Conservation (phyloP, 495 filamentous ascomycete genomes). For the Neurospora pannonica region DNA sequence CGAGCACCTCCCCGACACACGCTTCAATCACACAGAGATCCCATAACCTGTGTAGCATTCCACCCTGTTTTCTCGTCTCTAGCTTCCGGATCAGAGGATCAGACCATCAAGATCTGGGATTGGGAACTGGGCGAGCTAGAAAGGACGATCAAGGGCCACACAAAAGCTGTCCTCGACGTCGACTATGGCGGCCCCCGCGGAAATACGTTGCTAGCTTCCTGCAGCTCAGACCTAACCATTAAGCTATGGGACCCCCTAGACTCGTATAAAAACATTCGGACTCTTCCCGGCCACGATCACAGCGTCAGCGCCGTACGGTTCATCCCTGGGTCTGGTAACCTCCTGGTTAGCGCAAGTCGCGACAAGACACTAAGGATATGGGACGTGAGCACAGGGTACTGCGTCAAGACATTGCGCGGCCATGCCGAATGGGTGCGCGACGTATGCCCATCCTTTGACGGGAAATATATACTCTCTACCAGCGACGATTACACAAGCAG, state of each 20-base stretch:
- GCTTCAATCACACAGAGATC: slow-evolving; percentile 72
- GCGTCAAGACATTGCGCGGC: slow-evolving; percentile 72
- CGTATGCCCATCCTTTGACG: slow-evolving; percentile 73
- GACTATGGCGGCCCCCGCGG: slow-evolving; percentile 87
- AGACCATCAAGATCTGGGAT: slow-evolving; percentile 93
- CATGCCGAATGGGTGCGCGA: slow-evolving; percentile 89
- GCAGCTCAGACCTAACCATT: slow-evolving; percentile 84
- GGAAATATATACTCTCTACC: slow-evolving; percentile 69
- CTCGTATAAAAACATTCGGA: slow-evolving; percentile 93
- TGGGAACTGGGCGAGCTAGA: slow-evolving; percentile 95
- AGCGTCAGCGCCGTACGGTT: slow-evolving; percentile 81
- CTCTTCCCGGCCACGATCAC: slow-evolving; percentile 88
- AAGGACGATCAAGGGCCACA: slow-evolving; percentile 86
- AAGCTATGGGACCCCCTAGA: slow-evolving; percentile 94
- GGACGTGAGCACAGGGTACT: slow-evolving; percentile 91
- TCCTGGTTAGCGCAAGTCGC: slow-evolving; percentile 70
- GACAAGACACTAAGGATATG: slow-evolving; percentile 82
- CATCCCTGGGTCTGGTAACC: slow-evolving; percentile 68
- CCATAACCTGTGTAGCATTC: slow-evolving; percentile 85
- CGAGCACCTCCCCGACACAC: slow-evolving; percentile 69
- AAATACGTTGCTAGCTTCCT: slow-evolving; percentile 79
- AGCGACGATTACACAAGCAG: slow-evolving; percentile 74
- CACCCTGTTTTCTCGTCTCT: slow-evolving; percentile 88
- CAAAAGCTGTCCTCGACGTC: slow-evolving; percentile 77
- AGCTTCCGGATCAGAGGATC: slow-evolving; percentile 84